Evolutionary conservation across 257 asterid species (phyloP).

Genomic region (Solanum pennellii): DNA sequence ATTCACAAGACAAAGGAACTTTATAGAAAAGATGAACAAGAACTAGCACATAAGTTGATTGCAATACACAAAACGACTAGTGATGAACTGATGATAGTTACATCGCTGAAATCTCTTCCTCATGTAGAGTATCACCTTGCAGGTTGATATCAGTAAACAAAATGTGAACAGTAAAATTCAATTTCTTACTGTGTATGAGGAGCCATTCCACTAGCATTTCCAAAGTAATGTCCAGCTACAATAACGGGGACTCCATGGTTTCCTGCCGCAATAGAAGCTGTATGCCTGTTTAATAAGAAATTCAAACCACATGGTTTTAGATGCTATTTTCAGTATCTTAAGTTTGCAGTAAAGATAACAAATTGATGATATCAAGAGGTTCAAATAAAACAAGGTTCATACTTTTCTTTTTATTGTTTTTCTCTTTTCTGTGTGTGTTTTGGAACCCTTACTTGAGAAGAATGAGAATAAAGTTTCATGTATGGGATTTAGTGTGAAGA

Average conservation of each 20-base stretch:
- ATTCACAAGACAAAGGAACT: background rate
- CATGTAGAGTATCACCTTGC: background rate
- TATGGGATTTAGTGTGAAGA: background rate
- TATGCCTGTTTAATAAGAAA: conserved; percentile 49
- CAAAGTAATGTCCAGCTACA: conserved; percentile 84
- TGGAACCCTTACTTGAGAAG: background rate
- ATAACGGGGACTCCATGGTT: conserved; percentile 86
- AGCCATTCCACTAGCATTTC: conserved; percentile 99
- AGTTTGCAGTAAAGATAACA: background rate
- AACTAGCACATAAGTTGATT: background rate
- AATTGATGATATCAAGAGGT: background rate
- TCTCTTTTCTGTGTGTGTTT: background rate
- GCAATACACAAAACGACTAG: background rate
- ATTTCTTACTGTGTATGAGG: conserved; percentile 92
- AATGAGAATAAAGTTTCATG: background rate
- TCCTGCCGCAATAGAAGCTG: conserved; percentile 94
- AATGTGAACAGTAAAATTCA: background rate
- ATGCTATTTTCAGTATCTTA: background rate
- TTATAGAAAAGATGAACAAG: background rate
- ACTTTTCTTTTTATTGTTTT: background rate
- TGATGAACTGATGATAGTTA: background rate
- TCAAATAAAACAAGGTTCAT: background rate
- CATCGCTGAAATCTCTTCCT: background rate
- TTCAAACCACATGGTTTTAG: background rate
- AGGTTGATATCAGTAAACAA: background rate